These are phyloP conservation scores for Malus sylvestris DNA, from an alignment of 306 rosid species.

Conservation along the genomic window DNA sequence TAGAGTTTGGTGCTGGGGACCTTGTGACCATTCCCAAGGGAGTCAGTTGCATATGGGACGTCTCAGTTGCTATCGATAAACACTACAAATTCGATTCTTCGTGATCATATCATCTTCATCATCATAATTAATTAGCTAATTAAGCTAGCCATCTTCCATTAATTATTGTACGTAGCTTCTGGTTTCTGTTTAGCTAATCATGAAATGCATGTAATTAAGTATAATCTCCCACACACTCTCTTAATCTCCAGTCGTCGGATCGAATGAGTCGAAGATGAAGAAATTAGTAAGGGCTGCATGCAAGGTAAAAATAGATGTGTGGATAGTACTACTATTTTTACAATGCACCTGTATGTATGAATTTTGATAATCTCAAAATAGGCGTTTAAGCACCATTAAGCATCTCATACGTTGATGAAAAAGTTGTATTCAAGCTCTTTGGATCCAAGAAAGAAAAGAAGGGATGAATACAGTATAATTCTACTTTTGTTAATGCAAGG, in stretches of 20 bases:
- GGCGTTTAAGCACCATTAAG: too few relatives aligned
- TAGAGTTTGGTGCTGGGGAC: constrained; percentile 82
- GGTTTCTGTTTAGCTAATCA: not conserved
- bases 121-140: not conserved
- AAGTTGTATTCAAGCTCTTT: not conserved
- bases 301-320: too few relatives aligned
- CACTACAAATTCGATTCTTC: constrained; percentile 68
- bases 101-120: constrained; percentile 7
- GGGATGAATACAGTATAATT: not conserved
- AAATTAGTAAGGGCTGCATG: too few relatives aligned
- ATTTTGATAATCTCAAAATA: not conserved
- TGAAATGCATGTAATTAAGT: not conserved
- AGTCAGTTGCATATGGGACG: constrained; percentile 89
- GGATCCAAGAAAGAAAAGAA: not conserved
- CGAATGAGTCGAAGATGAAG: too few relatives aligned
- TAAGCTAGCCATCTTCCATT: not conserved
- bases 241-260: too few relatives aligned
- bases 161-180: not conserved
- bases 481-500: not conserved
- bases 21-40: constrained; percentile 82
- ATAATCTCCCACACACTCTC: too few relatives aligned
- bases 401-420: not conserved
- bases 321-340: too few relatives aligned
- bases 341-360: not conserved
- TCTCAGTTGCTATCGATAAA: constrained; percentile 73